Conservation (phyloP, 805 yeast genomes). For the Naumovozyma dairenensis region DNA sequence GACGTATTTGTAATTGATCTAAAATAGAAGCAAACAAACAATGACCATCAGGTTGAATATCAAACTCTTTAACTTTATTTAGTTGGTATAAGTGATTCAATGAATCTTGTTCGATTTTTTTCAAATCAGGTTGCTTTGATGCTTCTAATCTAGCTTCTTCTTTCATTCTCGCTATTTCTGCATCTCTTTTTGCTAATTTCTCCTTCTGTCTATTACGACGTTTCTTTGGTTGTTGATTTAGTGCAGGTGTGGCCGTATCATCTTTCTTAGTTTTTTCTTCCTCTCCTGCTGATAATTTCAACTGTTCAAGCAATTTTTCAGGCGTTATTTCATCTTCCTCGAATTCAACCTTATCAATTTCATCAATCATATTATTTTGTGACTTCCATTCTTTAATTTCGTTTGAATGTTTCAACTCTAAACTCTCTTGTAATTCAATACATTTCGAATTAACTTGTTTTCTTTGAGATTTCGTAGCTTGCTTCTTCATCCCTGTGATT, state of each 20-base stretch:
- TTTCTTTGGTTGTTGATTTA: slow-evolving; percentile 25
- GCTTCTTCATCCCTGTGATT: slow-evolving; percentile 70
- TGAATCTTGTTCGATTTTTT: slow-evolving; percentile 62
- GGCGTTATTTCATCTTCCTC: slow-evolving; percentile 51
- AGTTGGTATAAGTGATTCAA: slow-evolving; percentile 44
- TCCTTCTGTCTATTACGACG: slow-evolving; percentile 77
- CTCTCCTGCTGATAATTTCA: slow-evolving; percentile 32
- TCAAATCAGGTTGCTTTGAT: slow-evolving; percentile 48
- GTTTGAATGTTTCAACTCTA: slow-evolving; percentile 43
- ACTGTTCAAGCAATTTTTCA: slow-evolving; percentile 52
- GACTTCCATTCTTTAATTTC: slow-evolving; percentile 35
- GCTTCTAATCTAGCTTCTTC: slow-evolving; percentile 70
- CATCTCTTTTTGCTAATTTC: slow-evolving; percentile 65
- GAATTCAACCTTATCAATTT: slow-evolving; percentile 21
- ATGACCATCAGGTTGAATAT: slow-evolving; percentile 86
- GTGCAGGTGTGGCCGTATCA: slow-evolving; percentile 2
- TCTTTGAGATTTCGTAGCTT: slow-evolving; percentile 69
- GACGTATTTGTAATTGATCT: slow-evolving; percentile 62
- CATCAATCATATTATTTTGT: slow-evolving; percentile 2
- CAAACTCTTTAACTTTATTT: slow-evolving; percentile 45
- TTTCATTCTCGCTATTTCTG: slow-evolving; percentile 49
- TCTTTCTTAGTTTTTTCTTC: slow-evolving; percentile 14
- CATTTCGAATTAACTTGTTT: slow-evolving; percentile 56
- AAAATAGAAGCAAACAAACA: slow-evolving; percentile 80
- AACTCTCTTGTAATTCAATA: slow-evolving; percentile 44